Evolutionary conservation across 2,329 filamentous ascomycete species (phyloP), one percentile per base, ranked within the genome.

Genomic region (Fusarium haematococcum): DNA sequence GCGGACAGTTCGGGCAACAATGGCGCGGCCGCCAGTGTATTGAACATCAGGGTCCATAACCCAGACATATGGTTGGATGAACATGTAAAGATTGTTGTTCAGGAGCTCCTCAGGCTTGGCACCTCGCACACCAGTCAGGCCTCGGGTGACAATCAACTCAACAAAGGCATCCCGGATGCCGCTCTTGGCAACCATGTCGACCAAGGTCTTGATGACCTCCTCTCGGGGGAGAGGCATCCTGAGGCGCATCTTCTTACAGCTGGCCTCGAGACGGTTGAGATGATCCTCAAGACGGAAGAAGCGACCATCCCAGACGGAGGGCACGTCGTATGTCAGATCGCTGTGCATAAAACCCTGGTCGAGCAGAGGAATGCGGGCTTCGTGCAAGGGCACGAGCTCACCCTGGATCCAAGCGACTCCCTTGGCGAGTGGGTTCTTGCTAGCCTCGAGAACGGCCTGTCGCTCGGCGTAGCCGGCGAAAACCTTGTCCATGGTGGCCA

Each of bases 211-310:
- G 75, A 83, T 82, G 23, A 88, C 77, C 62, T 86, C 78, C 0
- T 84, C 81, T 0, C 79, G 78, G 0, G 85, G 79, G 0, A 87
- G 62, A 0, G 87, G 87, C 2, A 87, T 71, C 30, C 77, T 75
- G 2, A 88, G 79, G 1, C 86, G 83, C 59, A 88, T 78, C 77
- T 88, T 88, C 10, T 68, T 71, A 71, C 85, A 87, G 75, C 83
- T 85, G 0, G 73, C 72, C n/a, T 85, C 81, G 0, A 88, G 78
- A 7, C 87, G 84, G 23, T 77, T 74, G 2, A 88, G 73, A 69
- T 88, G 87, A 64, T 88, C 85, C 50, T 88, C 85, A 0, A 88
- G 83, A 1, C 87, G 86, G 79, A 88, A 88, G 75, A 86, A 86
- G 2, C 84, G 85, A 0, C 86, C 85, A 57, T 88, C 85, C 87